Evolutionary conservation across 768 basidiomycete genomes (phyloP).

Genomic region (Phlebiopsis gigantea): DNA sequence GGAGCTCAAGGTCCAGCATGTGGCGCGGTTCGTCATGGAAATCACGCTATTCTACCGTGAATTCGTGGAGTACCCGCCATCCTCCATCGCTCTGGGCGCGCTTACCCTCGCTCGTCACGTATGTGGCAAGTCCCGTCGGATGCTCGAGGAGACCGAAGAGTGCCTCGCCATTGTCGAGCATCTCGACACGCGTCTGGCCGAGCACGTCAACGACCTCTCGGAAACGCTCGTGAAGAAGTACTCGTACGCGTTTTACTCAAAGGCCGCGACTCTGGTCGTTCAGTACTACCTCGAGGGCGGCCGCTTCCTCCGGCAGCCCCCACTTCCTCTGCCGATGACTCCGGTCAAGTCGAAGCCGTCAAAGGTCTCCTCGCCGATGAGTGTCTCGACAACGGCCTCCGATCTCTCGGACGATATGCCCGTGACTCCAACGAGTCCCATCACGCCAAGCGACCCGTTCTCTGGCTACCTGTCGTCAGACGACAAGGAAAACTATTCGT

Average conservation of each 20-base stretch:
- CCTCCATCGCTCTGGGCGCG: slow-evolving; percentile 84
- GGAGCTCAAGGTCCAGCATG: slow-evolving; percentile 87
- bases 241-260: slow-evolving; percentile 94
- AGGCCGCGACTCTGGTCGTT: slow-evolving; percentile 88
- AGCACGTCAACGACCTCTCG: slow-evolving; percentile 88
- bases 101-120: slow-evolving; percentile 86
- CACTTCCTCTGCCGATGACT: slow-evolving; percentile 57
- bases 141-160: slow-evolving; percentile 82
- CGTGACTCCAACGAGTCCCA: slow-evolving; percentile 71
- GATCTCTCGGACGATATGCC: slow-evolving; percentile 83
- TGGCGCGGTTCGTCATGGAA: slow-evolving; percentile 98
- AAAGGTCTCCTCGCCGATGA: slow-evolving; percentile 65
- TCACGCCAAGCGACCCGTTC: slow-evolving; percentile 43
- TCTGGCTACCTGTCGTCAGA: slow-evolving; percentile 58
- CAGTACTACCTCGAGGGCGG: slow-evolving; percentile 92
- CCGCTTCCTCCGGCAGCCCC: slow-evolving; percentile 51
- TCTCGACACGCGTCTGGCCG: slow-evolving; percentile 81
- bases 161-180: slow-evolving; percentile 79
- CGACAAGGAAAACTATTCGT: slow-evolving; percentile 78
- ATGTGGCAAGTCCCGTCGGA: slow-evolving; percentile 71
- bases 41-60: slow-evolving; percentile 97
- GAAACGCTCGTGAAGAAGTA: slow-evolving; percentile 98
- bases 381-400: slow-evolving; percentile 65
- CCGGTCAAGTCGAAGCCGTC: slow-evolving; percentile 46
- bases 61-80: slow-evolving; percentile 82